phyloP scores from a whole-genome alignment of 441 rosid species.

The Hura crepitans region DNA sequence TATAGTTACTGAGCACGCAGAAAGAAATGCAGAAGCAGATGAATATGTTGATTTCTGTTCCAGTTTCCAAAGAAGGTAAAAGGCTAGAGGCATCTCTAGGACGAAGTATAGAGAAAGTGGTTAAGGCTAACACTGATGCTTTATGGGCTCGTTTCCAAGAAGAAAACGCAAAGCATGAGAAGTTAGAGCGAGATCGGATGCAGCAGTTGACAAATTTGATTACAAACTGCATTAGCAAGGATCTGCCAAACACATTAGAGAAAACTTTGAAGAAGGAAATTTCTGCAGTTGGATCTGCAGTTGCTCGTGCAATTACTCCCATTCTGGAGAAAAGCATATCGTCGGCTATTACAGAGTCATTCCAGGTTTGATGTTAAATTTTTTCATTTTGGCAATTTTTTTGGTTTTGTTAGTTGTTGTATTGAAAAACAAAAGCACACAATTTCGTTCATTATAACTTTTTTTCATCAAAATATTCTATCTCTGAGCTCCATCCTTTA shows the following conservation, averaged over 20 bases:
- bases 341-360: slow-evolving; percentile 65
- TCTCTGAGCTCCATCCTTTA: neutral
- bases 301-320: slow-evolving; percentile 58
- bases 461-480: neutral
- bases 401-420: slow-evolving; percentile 8
- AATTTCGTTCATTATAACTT: neutral
- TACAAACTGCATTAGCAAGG: slow-evolving; percentile 61
- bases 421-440: slow-evolving; percentile 1
- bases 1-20: slow-evolving; percentile 57
- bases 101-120: slow-evolving; percentile 57
- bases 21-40: slow-evolving; percentile 89
- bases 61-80: slow-evolving; percentile 70
- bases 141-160: slow-evolving; percentile 82
- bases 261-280: slow-evolving; percentile 73
- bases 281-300: slow-evolving; percentile 49
- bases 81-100: slow-evolving; percentile 77
- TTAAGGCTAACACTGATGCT: slow-evolving; percentile 72
- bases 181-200: slow-evolving; percentile 45
- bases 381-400: slow-evolving; percentile 8
- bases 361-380: slow-evolving; percentile 58
- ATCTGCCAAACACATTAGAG: slow-evolving; percentile 52
- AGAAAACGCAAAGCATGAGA: slow-evolving; percentile 66
- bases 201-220: slow-evolving; percentile 58
- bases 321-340: slow-evolving; percentile 65
- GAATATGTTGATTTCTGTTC: slow-evolving; percentile 44